A percentile compares a stretch with the other conserved stretches of the same genome.
phyloP scores from a whole-genome alignment of 2,329 filamentous ascomycete species.

The Alternaria tenuissima region DNA sequence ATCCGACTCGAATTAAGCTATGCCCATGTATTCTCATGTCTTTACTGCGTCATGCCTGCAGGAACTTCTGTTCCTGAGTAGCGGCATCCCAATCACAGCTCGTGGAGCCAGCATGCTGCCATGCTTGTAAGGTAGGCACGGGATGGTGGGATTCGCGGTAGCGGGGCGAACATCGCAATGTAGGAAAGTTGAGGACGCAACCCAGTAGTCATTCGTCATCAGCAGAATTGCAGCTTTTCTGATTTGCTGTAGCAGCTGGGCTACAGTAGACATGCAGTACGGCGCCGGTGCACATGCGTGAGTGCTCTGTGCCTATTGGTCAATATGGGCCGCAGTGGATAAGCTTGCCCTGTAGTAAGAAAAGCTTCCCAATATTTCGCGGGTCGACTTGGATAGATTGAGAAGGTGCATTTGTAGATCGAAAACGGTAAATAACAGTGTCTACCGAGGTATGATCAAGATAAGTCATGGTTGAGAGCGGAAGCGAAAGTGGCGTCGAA shows the following conservation, averaged over 20 bases:
- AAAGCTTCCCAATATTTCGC: slow-evolving; percentile 11
- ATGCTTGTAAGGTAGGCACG: slow-evolving; percentile 13
- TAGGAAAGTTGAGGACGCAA: slow-evolving; percentile 8
- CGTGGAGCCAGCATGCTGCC: slow-evolving; percentile 27
- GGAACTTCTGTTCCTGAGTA: slow-evolving; percentile 16
- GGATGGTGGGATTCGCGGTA: slow-evolving; percentile 1
- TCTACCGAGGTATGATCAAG: slow-evolving; percentile 38
- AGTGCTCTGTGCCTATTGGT: slow-evolving; percentile 13
- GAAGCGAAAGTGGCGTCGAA: neutral
- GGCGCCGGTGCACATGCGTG: slow-evolving; percentile 15
- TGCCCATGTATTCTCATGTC: slow-evolving; percentile 6
- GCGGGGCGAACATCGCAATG: slow-evolving; percentile 9
- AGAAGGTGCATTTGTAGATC: slow-evolving; percentile 13
- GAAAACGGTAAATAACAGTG: slow-evolving; percentile 51
- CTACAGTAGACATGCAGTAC: slow-evolving; percentile 2
- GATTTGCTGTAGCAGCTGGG: slow-evolving; percentile 12
- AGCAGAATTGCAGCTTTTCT: slow-evolving; percentile 7
- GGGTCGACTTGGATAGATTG: slow-evolving; percentile 6
- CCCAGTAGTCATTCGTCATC: slow-evolving; percentile 12
- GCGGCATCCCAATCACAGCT: slow-evolving; percentile 29
- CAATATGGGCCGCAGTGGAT: neutral
- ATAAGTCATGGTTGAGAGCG: neutral
- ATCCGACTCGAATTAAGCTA: slow-evolving; percentile 8
- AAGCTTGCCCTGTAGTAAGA: neutral
- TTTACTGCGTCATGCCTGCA: slow-evolving; percentile 34